Percentiles rank a stretch among this genome's conserved stretches.
Conservation (phyloP, 2,329 filamentous ascomycete species). For the Harringtonia lauricola region DNA sequence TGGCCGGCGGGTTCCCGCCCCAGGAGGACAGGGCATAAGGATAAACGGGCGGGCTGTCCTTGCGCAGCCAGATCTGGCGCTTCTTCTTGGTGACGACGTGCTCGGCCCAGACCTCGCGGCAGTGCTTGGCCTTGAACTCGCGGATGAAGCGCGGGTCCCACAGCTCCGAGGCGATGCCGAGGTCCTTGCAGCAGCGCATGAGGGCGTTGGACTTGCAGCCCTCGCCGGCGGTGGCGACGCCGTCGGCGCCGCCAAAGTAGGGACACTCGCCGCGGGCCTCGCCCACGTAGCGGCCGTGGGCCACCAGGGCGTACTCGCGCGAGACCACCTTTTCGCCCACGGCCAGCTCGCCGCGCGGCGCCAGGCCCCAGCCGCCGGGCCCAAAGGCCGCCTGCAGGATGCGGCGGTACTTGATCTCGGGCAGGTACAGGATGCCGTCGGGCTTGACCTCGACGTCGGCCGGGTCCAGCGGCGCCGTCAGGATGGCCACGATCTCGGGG, state of each 20-base stretch:
- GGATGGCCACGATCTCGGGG: slow-evolving; percentile 53
- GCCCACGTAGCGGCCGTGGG: slow-evolving; percentile 81
- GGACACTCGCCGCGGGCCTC: slow-evolving; percentile 90
- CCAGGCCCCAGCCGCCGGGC: slow-evolving; percentile 89
- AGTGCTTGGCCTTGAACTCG: slow-evolving; percentile 63
- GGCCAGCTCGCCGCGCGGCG: slow-evolving; percentile 74
- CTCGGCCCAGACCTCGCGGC: slow-evolving; percentile 81
- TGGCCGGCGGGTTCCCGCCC: background rate
- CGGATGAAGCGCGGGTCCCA: slow-evolving; percentile 93
- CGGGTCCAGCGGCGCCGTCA: slow-evolving; percentile 55
- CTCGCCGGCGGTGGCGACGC: slow-evolving; percentile 87
- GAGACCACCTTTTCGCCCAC: slow-evolving; percentile 75
- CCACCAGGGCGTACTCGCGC: slow-evolving; percentile 85
- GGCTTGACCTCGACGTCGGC: slow-evolving; percentile 94
- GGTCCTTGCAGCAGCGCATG: slow-evolving; percentile 96
- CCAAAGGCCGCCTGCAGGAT: slow-evolving; percentile 88
- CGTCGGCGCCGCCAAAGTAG: slow-evolving; percentile 78
- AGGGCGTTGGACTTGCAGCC: slow-evolving; percentile 96
- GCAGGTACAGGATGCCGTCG: slow-evolving; percentile 90
- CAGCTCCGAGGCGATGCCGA: slow-evolving; percentile 87
- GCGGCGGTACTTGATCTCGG: slow-evolving; percentile 94
- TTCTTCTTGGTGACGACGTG: slow-evolving; percentile 79
- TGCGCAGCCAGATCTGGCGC: slow-evolving; percentile 76
- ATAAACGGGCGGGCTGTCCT: slow-evolving; percentile 63
- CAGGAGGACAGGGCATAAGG: slow-evolving; percentile 31